Evolutionary conservation across 2,329 filamentous ascomycete genomes (phyloP).

Genomic region (Fusarium virguliforme): DNA sequence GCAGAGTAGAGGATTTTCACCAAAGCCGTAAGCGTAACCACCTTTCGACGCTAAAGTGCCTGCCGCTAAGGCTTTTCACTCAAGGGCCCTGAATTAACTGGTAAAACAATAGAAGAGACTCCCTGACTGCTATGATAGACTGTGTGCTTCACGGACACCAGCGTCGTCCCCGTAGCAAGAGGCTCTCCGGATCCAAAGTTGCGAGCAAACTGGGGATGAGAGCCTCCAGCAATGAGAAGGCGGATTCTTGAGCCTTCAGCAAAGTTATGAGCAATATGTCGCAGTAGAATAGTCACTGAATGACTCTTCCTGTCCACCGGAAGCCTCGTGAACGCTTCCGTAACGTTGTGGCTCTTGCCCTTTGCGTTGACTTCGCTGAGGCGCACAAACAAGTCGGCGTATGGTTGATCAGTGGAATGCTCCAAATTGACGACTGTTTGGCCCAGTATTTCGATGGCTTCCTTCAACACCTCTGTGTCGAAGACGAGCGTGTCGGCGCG

Average conservation of each 20-base stretch:
- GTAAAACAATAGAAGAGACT: not conserved
- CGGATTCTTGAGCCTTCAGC: not conserved
- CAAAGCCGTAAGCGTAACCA: not conserved
- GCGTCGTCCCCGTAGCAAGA: not conserved
- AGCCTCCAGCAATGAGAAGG: not conserved
- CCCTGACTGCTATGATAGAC: not conserved
- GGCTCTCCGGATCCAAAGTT: not conserved
- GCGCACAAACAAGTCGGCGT: conserved; percentile 2
- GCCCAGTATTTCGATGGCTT: not conserved
- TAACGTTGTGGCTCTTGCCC: not conserved
- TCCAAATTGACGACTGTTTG: not conserved
- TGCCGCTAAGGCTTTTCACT: not conserved
- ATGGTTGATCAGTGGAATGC: not conserved
- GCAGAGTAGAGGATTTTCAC: too few relatives aligned
- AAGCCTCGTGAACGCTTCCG: not conserved
- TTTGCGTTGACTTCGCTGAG: not conserved
- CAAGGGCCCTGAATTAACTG: not conserved
- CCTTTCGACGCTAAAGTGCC: not conserved
- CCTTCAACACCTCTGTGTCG: not conserved
- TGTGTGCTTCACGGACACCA: not conserved
- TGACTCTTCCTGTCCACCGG: not conserved
- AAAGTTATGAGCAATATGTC: not conserved
- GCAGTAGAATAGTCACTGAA: not conserved
- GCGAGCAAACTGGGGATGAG: not conserved
- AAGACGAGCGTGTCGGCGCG: not conserved